These are phyloP conservation scores for Pleurotus cornucopiae DNA, from an alignment of 768 basidiomycete genomes.

Conservation along the genomic window DNA sequence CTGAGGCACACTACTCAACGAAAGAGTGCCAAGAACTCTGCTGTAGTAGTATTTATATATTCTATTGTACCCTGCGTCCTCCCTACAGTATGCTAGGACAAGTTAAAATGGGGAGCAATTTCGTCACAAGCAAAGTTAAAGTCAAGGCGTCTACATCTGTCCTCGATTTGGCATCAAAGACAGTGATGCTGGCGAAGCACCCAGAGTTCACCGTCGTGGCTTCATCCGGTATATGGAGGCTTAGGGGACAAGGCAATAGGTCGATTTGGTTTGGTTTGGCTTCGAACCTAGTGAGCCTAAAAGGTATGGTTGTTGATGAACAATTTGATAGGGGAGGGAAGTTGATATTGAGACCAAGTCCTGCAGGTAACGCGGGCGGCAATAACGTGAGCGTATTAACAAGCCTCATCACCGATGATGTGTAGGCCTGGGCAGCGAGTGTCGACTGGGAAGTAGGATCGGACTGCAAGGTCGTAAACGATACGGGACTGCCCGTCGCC, in stretches of 20 bases:
- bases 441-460: constrained; percentile 20
- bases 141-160: constrained; percentile 23
- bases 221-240: constrained; percentile 25
- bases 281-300: constrained; percentile 27
- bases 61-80: not conserved
- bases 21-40: not conserved
- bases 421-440: constrained; percentile 24
- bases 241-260: constrained; percentile 27
- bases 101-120: constrained; percentile 16
- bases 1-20: not conserved
- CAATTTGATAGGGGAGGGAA: constrained; percentile 24
- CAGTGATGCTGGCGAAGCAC: constrained; percentile 29
- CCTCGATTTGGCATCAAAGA: constrained; percentile 23
- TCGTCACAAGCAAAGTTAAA: constrained; percentile 20
- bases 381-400: constrained; percentile 18
- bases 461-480: constrained; percentile 31
- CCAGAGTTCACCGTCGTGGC: constrained; percentile 18
- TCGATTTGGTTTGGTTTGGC: constrained; percentile 17
- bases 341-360: constrained; percentile 32
- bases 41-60: not conserved
- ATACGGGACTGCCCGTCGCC: constrained; percentile 24
- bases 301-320: constrained; percentile 19
- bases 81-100: constrained; percentile 9
- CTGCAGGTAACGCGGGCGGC: constrained; percentile 24
- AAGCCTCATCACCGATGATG: constrained; percentile 20